Percentiles rank a stretch among this genome's conserved stretches.
Conservation (phyloP, 2,329 filamentous ascomycete genomes). For the Ascochyta rabiei region DNA sequence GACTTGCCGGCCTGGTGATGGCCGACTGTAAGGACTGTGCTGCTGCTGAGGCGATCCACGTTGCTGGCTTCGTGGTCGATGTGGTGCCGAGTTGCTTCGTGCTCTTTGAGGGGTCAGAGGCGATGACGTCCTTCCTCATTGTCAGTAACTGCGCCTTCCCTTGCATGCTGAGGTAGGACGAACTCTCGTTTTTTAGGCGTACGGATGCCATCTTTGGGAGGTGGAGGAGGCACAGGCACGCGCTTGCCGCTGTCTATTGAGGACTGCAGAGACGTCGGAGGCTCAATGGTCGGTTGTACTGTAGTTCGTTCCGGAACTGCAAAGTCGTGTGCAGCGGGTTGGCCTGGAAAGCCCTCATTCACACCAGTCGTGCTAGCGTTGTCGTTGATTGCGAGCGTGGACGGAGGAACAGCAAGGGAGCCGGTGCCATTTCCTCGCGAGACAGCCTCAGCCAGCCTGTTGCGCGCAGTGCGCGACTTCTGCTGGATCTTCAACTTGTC, state of each 20-base stretch:
- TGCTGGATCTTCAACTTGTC: conserved; percentile 38
- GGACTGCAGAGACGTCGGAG: conserved; percentile 44
- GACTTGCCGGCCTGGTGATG: conserved; percentile 37
- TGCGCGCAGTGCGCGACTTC: conserved; percentile 44
- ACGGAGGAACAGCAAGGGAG: conserved; percentile 38
- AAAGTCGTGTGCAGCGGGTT: conserved; percentile 43
- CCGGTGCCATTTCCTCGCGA: conserved; percentile 36
- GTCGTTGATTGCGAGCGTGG: conserved; percentile 37
- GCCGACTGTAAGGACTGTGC: conserved; percentile 29
- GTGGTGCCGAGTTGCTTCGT: conserved; percentile 38
- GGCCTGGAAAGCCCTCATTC: conserved; percentile 41
- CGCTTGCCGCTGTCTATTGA: conserved; percentile 44
- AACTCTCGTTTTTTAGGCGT: conserved; percentile 31
- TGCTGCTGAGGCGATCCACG: conserved; percentile 25
- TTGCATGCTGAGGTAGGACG: background rate
- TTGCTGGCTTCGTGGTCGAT: conserved; percentile 11
- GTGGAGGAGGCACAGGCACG: conserved; percentile 32
- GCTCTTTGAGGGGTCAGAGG: conserved; percentile 24
- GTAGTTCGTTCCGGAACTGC: conserved; percentile 27
- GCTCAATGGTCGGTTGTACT: conserved; percentile 34
- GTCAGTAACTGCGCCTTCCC: conserved; percentile 26
- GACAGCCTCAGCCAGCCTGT: conserved; percentile 35
- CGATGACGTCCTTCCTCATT: conserved; percentile 17
- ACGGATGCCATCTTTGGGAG: conserved; percentile 24
- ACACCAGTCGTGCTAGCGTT: conserved; percentile 40